Evolutionary conservation across 352 stramenopile species (phyloP), one percentile per base, ranked within the genome.

Genomic region (Phytophthora nicotianae): DNA sequence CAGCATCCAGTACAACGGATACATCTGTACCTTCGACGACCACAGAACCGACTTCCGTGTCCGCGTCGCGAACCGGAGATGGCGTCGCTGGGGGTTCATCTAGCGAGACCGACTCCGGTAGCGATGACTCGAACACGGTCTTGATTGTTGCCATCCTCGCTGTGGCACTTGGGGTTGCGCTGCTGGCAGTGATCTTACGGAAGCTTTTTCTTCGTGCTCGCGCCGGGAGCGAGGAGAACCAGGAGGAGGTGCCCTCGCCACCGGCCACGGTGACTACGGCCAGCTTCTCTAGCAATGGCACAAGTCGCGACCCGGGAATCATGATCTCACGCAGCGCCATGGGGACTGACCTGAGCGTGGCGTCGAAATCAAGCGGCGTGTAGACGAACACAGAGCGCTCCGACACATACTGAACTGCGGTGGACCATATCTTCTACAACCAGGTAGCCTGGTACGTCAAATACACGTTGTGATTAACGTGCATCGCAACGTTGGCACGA

Each of bases 111-210:
- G 52, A 67, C 24, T 47, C 21, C 0, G 41, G 50, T 38, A 61
- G 35, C 17, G 60, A 17, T 11, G 42, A 48, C 16, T 81, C 58
- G 0, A 69, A 82, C 62, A 82, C 82, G 59, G 79, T 67, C n/a
- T 57, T 87, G 26, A 69, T 89, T 32, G 86, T 89, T 38, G 79
- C 70, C 23, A 89, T 89, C 51, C 75, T 87, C 23, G 75, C 77
- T 7, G 79, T 78, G 6, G 77, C 79, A 10, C 70, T 87, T 23
- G 75, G 73, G 19, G 60, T 89, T 7, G 83, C 77, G 38, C 68
- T 79, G 5, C 70, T 89, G 16, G 77, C 65, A 2, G 66, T 89
- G 1, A 83, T 84, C 35, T 82, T 87, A 55, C 64, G 86, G 27
- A 79, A 70, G 26, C 68, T 89, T n/a, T 79, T 86, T 49, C 79